Base-by-base conservation (phyloP, 1,284 basidiomycete genomes). In the Ustilago curta region DNA sequence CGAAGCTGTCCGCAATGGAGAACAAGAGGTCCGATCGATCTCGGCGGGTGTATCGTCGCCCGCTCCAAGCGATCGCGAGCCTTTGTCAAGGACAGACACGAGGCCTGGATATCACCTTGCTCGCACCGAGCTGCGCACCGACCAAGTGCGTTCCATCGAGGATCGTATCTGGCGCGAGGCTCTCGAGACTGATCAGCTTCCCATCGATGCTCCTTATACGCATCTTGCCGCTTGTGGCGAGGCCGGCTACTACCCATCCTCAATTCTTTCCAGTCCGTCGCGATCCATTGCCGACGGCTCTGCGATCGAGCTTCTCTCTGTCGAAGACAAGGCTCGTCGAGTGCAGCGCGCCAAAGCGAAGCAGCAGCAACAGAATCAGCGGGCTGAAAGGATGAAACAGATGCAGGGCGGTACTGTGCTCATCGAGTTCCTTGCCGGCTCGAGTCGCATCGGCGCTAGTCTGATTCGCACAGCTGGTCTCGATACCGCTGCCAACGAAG, bases 361-460 rank as follows among this genome's bases (percentile, higher is more conserved):
- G 53, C 57, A 47, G 42, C 48, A 56, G 19, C 57, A 60, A 42
- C 55, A 59, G 23, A 51, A 29, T 7, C 42, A 66, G 51, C 59
- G 52, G 16, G 53, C 52, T 6, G 64, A 67, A 23, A 49, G 57
- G 42, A 51, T 49, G 19, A 43, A 40, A 37, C 50, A 64, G 35
- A 69, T 80, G 69, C 77, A 79, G 51, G 77, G 78, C 19, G 77
- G 77, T 2, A 77, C 78, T 18, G 78, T 80, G 18, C 60, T 80
- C 31, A 70, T 80, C 52, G 74, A 80, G 57, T 80, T 80, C 11
- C 66, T 80, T 1, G 77, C 77, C 3, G 78, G 77, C 4, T 60
- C 55, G 18, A 70, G 66, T 56, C 55, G 70, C 2, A 72, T 80
- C 21, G 74, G 70, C 16, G 77, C 78, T 8, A 77, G 67, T 18